Percentiles rank a stretch among this genome's conserved stretches.
phyloP scores from a whole-genome alignment of 352 stramenopile genomes.

The Phytophthora sojae region DNA sequence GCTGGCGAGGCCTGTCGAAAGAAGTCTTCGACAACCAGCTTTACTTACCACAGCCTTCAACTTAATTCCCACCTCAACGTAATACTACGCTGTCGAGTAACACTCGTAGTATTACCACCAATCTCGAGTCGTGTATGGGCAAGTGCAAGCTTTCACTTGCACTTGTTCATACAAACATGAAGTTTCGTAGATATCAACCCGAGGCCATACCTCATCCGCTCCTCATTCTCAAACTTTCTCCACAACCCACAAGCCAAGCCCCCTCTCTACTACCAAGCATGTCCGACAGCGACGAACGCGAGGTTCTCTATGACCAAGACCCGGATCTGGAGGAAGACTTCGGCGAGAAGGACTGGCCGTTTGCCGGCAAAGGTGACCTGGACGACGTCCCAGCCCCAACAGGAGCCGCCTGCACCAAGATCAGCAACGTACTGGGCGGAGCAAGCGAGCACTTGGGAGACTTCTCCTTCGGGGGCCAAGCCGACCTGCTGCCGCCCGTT shows the following conservation, averaged over 20 bases:
- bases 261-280: background rate
- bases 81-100: too few relatives aligned
- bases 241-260: background rate
- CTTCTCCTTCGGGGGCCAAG: constrained; percentile 20
- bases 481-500: constrained; percentile 6
- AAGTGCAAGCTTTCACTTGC: background rate
- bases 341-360: background rate
- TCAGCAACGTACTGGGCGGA: constrained; percentile 22
- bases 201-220: background rate
- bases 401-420: background rate
- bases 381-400: background rate
- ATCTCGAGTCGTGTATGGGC: background rate
- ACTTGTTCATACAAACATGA: background rate
- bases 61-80: too few relatives aligned
- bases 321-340: constrained; percentile 10
- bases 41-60: too few relatives aligned
- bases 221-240: background rate
- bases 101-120: too few relatives aligned
- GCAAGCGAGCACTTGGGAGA: constrained; percentile 6
- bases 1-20: too few relatives aligned
- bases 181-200: background rate
- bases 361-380: constrained; percentile 1
- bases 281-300: background rate
- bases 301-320: background rate
- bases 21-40: too few relatives aligned